Conservation (phyloP, 345 rosid species). For the Arabidopsis arenosa region DNA sequence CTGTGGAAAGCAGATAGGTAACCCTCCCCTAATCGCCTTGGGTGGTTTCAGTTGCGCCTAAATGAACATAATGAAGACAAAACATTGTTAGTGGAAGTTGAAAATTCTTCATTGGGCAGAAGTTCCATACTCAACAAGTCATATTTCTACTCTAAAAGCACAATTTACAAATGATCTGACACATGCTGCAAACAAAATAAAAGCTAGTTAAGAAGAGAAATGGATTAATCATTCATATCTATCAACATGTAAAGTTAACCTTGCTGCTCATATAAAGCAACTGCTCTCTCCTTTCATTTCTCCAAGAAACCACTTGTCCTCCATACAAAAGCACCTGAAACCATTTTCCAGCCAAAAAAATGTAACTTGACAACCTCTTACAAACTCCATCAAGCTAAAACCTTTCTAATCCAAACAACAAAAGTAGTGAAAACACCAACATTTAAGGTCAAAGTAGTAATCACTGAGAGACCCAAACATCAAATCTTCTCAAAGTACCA, state of each 20-base stretch:
- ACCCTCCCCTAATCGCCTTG: conserved; percentile 82
- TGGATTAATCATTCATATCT: background rate
- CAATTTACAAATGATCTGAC: background rate
- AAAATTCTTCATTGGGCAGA: background rate
- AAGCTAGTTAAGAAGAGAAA: background rate
- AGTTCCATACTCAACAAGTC: background rate
- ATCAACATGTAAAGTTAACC: conserved; percentile 48
- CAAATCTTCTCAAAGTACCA: background rate
- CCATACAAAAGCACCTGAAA: conserved; percentile 88
- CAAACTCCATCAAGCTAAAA: too few species aligned
- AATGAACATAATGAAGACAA: conserved; percentile 5
- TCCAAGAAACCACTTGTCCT: conserved; percentile 94
- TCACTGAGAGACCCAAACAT: background rate
- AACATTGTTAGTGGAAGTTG: background rate
- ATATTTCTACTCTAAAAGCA: conserved; percentile 20
- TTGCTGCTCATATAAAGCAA: conserved; percentile 85
- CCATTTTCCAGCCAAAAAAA: conserved; percentile 7
- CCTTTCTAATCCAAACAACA: background rate
- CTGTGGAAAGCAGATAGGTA: conserved; percentile 88
- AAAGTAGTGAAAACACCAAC: background rate
- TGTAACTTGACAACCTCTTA: conserved; percentile 7
- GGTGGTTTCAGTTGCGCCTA: conserved; percentile 74
- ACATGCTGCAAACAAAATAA: background rate
- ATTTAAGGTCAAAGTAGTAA: background rate
- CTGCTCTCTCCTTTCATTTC: conserved; percentile 78